phyloP scores from a whole-genome alignment of 2,329 filamentous ascomycete species.

The Achaetomium macrosporum region DNA sequence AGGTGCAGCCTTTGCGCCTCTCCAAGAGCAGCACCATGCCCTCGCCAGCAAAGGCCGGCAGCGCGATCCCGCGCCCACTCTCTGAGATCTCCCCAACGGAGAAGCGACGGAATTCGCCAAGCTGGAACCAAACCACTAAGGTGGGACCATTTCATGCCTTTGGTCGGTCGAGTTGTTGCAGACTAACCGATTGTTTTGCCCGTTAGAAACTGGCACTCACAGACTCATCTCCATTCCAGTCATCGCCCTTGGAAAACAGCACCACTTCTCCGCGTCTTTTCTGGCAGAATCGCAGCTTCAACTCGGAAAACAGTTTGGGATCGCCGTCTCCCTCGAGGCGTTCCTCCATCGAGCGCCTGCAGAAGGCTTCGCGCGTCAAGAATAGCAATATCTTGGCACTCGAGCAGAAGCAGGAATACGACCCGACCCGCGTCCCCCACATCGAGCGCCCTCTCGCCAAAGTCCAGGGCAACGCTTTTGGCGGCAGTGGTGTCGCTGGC shows the following conservation, averaged over 20 bases:
- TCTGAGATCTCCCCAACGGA: conserved; percentile 85
- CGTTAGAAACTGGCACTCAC: conserved; percentile 60
- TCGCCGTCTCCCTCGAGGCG: conserved; percentile 70
- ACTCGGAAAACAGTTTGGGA: conserved; percentile 63
- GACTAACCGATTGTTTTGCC: conserved; percentile 16
- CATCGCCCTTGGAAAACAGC: conserved; percentile 63
- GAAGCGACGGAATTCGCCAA: conserved; percentile 85
- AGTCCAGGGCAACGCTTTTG: conserved; percentile 66
- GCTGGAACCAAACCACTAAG: conserved; percentile 72
- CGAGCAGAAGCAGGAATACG: conserved; percentile 88
- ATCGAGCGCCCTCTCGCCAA: conserved; percentile 78
- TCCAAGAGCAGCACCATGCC: conserved; percentile 58
- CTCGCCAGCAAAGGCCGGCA: conserved; percentile 59
- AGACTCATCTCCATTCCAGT: conserved; percentile 79
- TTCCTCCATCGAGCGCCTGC: conserved; percentile 90
- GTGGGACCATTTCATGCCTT: conserved; percentile 39
- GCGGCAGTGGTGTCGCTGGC: conserved; percentile 50
- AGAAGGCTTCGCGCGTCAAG: conserved; percentile 90
- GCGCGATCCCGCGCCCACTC: conserved; percentile 64
- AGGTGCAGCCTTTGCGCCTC: conserved; percentile 76
- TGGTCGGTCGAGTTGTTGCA: conserved; percentile 10
- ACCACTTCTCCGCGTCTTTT: conserved; percentile 76
- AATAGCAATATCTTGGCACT: conserved; percentile 96
- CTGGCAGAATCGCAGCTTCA: conserved; percentile 76
- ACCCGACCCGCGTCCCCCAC: conserved; percentile 68